These are phyloP conservation scores for Exophiala lecanii-corni DNA, from an alignment of 2,329 filamentous ascomycete species.

Conservation along the genomic window DNA sequence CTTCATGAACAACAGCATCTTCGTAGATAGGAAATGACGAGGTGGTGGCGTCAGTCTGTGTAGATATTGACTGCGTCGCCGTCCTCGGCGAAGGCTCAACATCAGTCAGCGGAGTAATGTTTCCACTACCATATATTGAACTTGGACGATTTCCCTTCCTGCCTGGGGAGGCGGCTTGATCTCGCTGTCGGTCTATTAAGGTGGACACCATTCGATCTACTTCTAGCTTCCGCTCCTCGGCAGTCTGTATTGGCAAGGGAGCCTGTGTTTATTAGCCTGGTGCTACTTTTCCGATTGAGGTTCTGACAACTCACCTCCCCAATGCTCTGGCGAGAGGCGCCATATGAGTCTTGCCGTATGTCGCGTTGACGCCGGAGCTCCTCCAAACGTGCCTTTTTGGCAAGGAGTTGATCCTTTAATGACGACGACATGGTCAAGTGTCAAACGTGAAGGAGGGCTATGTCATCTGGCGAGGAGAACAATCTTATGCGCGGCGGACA, in stretches of 20 bases:
- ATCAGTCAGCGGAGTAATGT: slow-evolving; percentile 67
- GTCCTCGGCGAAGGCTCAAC: slow-evolving; percentile 36
- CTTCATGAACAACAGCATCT: slow-evolving; percentile 55
- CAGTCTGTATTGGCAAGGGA: slow-evolving; percentile 21
- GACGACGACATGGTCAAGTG: slow-evolving; percentile 37
- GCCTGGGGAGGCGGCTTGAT: slow-evolving; percentile 32
- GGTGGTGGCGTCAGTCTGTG: slow-evolving; percentile 69
- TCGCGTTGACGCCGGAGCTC: slow-evolving; percentile 93
- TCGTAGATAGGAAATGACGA: slow-evolving; percentile 75
- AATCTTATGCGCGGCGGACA: background rate
- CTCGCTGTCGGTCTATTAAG: slow-evolving; percentile 65
- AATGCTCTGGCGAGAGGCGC: slow-evolving; percentile 62
- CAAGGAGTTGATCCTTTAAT: slow-evolving; percentile 91
- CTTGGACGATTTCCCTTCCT: slow-evolving; percentile 68
- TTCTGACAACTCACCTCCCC: slow-evolving; percentile 63
- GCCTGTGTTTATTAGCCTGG: too few species aligned
- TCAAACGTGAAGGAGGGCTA: background rate
- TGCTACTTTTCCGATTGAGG: too few species aligned
- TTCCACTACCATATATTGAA: slow-evolving; percentile 76
- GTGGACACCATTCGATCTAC: slow-evolving; percentile 74
- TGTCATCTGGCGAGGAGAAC: background rate
- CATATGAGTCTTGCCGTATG: slow-evolving; percentile 71
- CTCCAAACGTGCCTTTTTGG: slow-evolving; percentile 93
- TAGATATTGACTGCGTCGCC: slow-evolving; percentile 45
- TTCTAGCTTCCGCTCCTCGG: slow-evolving; percentile 22